Evolutionary conservation across 305 asterid species (phyloP), one percentile per base, ranked within the genome.

Genomic region (Solanum chacoense): DNA sequence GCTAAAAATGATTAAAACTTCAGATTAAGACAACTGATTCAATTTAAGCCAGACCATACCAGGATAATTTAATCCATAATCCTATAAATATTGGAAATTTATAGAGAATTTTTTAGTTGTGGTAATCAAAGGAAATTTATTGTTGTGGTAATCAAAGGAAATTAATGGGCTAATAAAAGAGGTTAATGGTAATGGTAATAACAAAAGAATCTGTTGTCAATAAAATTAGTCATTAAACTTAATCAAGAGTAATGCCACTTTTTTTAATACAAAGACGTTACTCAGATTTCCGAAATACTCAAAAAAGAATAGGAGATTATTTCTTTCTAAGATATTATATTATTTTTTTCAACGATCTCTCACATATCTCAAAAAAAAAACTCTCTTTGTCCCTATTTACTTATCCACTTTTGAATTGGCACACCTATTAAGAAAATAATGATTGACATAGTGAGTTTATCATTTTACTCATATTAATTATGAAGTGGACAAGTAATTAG

Each of bases 1-100:
- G 85, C 88, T 80, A 90, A 94, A 88, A 88, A 32, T 35, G 11
- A 86, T 92, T 71, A 69, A 36, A 40, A 7, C 86, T 18, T 74
- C 77, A 91, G 31, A 34, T 28, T 71, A 71, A 71, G 77, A 71
- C 77, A 7, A 71, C 11, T 71, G 35, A 28, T 71, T 71, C 11
- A 29, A 71, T 71, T 71, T 13, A 6, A 28, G 35, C 36, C 11
- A 28, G 77, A 71, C 22, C 76, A 28, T 28, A 71, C 20, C 1
- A 71, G 77, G 77, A 36, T 36, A 26, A 69, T 26, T 71, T 28
- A 71, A 6, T 71, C 10, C 4, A 71, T 7, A 71, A 28, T 16
- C 22, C 76, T 71, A 71, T 6, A 71, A 12, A 13, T 71, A 59
- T 59, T 59, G 69, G n/a, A 55, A 7, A 55, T 55, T 55, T 50